Conservation (phyloP, 2,329 filamentous ascomycete species). For the Ophiobolus disseminans region DNA sequence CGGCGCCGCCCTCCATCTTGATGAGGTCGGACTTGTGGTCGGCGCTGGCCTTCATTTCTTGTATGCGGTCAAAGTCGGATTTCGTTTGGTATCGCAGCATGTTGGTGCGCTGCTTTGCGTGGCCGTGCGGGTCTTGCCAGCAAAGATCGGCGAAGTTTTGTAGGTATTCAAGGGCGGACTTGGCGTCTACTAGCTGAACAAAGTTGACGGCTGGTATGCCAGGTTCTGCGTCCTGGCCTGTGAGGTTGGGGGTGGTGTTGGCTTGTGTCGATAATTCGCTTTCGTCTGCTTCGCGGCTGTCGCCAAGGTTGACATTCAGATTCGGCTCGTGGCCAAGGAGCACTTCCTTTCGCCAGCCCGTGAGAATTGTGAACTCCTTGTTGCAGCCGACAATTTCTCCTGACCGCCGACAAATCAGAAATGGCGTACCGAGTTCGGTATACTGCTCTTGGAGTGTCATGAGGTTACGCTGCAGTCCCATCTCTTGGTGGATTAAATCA, state of each 20-base stretch:
- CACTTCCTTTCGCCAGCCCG: slow-evolving; percentile 91
- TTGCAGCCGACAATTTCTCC: slow-evolving; percentile 95
- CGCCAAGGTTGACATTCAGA: slow-evolving; percentile 80
- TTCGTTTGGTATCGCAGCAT: slow-evolving; percentile 81
- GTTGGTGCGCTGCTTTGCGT: slow-evolving; percentile 82
- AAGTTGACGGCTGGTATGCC: slow-evolving; percentile 81
- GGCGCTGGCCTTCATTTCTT: slow-evolving; percentile 30
- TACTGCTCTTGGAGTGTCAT: slow-evolving; percentile 94
- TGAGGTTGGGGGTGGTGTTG: slow-evolving; percentile 56
- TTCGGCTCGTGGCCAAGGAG: slow-evolving; percentile 88
- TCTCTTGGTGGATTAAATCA: slow-evolving; percentile 97
- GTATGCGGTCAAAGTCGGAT: slow-evolving; percentile 43
- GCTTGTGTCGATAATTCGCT: slow-evolving; percentile 48
- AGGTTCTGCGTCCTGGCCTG: slow-evolving; percentile 42
- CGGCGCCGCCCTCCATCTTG: slow-evolving; percentile 38
- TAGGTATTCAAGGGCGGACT: slow-evolving; percentile 92
- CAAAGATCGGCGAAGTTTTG: slow-evolving; percentile 93
- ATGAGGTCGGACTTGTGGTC: slow-evolving; percentile 36
- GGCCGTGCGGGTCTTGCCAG: slow-evolving; percentile 88
- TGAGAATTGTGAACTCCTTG: slow-evolving; percentile 95
- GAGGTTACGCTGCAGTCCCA: slow-evolving; percentile 90
- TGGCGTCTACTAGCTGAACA: slow-evolving; percentile 90
- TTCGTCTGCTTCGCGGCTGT: slow-evolving; percentile 47
- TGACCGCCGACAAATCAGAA: slow-evolving; percentile 87
- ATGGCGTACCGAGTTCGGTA: slow-evolving; percentile 85